phyloP scores from a whole-genome alignment of 371 early-diverging fungal species.

The Mucor mucedo region DNA sequence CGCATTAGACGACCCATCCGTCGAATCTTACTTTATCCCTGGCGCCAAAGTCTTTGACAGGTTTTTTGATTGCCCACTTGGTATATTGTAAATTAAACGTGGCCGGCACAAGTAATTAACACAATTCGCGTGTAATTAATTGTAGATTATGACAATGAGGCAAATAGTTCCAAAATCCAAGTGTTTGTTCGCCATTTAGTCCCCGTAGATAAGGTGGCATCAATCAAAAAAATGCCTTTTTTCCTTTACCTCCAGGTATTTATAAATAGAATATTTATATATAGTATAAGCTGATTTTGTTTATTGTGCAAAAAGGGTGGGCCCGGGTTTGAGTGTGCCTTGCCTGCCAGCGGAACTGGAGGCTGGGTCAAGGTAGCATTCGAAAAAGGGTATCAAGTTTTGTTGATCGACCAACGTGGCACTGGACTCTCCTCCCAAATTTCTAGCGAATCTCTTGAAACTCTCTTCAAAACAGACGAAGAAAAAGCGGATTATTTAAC shows the following conservation, averaged over 20 bases:
- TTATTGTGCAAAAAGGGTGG: constrained; percentile 47
- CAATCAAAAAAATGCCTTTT: constrained; percentile 59
- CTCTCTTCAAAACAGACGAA: constrained; percentile 44
- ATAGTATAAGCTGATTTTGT: neutral
- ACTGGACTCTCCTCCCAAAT: constrained; percentile 73
- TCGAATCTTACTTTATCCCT: constrained; percentile 60
- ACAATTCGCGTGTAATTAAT: neutral
- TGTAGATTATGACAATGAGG: constrained; percentile 49
- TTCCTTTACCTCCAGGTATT: constrained; percentile 66
- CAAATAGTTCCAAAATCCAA: constrained; percentile 37
- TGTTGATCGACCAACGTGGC: constrained; percentile 77
- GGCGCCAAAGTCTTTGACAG: constrained; percentile 67
- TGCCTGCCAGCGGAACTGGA: constrained; percentile 51
- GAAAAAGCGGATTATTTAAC: constrained; percentile 67
- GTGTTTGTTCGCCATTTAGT: constrained; percentile 68
- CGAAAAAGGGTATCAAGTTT: constrained; percentile 67
- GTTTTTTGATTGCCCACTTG: constrained; percentile 63
- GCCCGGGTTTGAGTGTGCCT: constrained; percentile 62
- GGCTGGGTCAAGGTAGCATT: constrained; percentile 74
- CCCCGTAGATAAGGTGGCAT: constrained; percentile 50
- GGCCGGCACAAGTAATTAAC: no score
- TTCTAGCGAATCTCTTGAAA: constrained; percentile 56
- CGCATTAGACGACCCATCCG: constrained; percentile 38
- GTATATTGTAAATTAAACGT: constrained; percentile 12
- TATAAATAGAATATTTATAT: neutral